Evolutionary conservation across 2,329 filamentous ascomycete genomes (phyloP).

Genomic region (Claviceps maximensis): DNA sequence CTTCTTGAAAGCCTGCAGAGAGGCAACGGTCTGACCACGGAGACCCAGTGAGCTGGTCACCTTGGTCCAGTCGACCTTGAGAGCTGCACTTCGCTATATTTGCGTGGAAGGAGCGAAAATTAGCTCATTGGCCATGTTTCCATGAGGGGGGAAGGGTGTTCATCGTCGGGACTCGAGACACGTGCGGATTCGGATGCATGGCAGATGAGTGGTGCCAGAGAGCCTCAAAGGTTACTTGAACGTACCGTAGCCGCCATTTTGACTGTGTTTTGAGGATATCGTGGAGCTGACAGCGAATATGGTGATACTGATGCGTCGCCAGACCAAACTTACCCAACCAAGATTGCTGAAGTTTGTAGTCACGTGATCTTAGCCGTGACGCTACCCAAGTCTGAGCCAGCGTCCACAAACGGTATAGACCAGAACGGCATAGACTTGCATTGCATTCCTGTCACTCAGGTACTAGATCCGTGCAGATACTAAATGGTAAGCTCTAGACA

Average conservation of each 20-base stretch:
- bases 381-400: background rate
- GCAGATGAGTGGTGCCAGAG: background rate
- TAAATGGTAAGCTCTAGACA: background rate
- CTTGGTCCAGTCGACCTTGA: conserved; percentile 99
- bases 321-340: conserved; percentile 28
- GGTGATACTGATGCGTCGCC: conserved; percentile 32
- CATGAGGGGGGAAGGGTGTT: background rate
- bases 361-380: conserved; percentile 19
- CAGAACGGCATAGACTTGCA: no score
- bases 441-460: background rate
- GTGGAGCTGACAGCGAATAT: conserved; percentile 37
- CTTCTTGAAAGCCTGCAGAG: conserved; percentile 97
- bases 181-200: background rate
- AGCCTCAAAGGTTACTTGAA: conserved; percentile 14
- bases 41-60: conserved; percentile 89
- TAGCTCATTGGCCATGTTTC: conserved; percentile 32
- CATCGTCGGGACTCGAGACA: background rate
- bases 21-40: conserved; percentile 81
- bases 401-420: background rate
- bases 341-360: conserved; percentile 14
- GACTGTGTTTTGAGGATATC: conserved; percentile 32
- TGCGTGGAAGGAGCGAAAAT: conserved; percentile 28
- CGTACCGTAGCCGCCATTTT: conserved; percentile 56
- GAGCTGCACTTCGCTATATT: conserved; percentile 82
- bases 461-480: background rate